Percentiles rank a stretch among this genome's conserved stretches.
Evolutionary conservation across 306 rosid genomes (phyloP).

Genomic region (Abrus pulchellus): DNA sequence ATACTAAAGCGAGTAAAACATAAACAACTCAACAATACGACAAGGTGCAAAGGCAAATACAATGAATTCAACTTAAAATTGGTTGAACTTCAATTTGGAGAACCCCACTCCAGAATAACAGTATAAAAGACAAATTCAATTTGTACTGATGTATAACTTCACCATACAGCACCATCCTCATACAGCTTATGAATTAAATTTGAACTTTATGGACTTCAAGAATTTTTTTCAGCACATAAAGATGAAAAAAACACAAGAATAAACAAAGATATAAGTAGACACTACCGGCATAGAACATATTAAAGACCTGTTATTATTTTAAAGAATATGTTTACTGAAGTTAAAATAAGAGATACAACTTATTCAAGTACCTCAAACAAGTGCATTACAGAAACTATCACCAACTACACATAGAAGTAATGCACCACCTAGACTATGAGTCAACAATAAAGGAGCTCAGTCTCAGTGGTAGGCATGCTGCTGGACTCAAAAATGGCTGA

Average conservation of each 20-base stretch:
- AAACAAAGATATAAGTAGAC: neutral
- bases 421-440: neutral
- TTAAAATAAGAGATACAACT: neutral
- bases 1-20: neutral
- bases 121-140: neutral
- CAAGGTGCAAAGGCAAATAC: neutral
- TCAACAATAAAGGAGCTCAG: slow-evolving; percentile 8
- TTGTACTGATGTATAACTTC: neutral
- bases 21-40: neutral
- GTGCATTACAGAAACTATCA: neutral
- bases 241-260: neutral
- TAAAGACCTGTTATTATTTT: neutral
- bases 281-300: slow-evolving; percentile 15
- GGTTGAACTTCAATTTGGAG: slow-evolving; percentile 9
- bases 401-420: slow-evolving; percentile 12
- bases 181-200: neutral
- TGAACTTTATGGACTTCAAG: neutral
- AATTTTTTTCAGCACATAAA: neutral
- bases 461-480: neutral
- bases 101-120: neutral
- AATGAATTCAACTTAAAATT: neutral
- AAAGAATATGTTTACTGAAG: neutral
- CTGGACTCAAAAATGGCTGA: slow-evolving; percentile 16
- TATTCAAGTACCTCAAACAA: slow-evolving; percentile 11
- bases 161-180: neutral